Percentiles rank a stretch among this genome's conserved stretches.
Evolutionary conservation across 2,329 filamentous ascomycete genomes (phyloP).

Genomic region (Blastomyces parvus): DNA sequence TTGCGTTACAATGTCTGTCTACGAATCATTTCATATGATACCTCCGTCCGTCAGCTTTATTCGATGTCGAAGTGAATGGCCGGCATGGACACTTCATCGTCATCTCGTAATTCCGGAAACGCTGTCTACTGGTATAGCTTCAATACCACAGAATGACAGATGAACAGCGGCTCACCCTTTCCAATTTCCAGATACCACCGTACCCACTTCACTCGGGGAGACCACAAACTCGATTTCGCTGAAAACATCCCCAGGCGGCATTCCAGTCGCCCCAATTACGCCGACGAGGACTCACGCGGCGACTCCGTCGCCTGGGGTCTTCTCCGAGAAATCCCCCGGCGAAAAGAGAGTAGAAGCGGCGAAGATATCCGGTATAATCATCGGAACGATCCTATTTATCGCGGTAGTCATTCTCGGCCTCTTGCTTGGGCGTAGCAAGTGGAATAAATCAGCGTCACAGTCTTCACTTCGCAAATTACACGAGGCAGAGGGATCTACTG

Average conservation of each 20-base stretch:
- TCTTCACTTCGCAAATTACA: background rate
- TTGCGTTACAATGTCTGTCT: background rate
- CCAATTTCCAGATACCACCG: background rate
- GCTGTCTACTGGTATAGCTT: background rate
- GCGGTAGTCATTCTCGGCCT: conserved; percentile 2
- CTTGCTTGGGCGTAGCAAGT: conserved; percentile 5
- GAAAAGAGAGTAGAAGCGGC: background rate
- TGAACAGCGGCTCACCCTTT: conserved; percentile 2
- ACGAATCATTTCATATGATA: background rate
- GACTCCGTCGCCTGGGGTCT: background rate
- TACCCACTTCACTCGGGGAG: background rate
- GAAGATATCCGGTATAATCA: conserved; percentile 5
- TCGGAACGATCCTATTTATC: conserved; percentile 2
- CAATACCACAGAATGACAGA: background rate
- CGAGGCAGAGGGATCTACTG: background rate
- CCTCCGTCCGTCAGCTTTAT: background rate
- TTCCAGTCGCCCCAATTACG: background rate
- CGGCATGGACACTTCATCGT: background rate
- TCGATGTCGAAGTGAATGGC: background rate
- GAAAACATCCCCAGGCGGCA: background rate
- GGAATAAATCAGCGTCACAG: background rate
- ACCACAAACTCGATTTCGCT: background rate
- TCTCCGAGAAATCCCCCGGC: background rate
- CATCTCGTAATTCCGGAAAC: background rate
- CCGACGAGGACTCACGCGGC: background rate